Evolutionary conservation across 768 basidiomycete genomes (phyloP), one percentile per base, ranked within the genome.

Genomic region (Paxillus ammoniavirescens): DNA sequence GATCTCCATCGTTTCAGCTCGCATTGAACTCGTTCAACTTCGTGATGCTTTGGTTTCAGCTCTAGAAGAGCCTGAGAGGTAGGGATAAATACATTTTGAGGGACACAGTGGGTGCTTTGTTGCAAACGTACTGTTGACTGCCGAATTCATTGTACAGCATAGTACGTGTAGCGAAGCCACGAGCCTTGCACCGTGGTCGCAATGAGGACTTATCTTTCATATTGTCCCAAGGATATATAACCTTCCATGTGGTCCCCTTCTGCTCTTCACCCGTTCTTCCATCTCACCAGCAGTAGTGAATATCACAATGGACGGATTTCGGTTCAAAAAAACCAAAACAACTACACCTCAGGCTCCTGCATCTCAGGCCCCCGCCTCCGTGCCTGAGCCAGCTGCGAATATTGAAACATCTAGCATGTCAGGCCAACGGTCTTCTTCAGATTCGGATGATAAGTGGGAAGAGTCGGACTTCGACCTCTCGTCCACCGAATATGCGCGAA

Each of bases 11-110:
- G 5, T 26, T 26, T 26, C 26, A 26, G 26, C 26, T 26, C 26
- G 26, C 26, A 26, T 26, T 6, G 26, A 26, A 4, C 26, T 26
- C 26, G 5, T 26, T 26, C 26, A 26, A 26, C 26, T 26, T 26
- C 77, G 40, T 83, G 21, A 21, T 21, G 21, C 3, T 21, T 21
- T 21, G 21, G 21, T 21, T 21, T 21, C 21, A 21, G 21, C 3
- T 21, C 81, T 9, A 82, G 67, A 4, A 91, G 74, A 15, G 84
- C 86, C 52, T 75, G 82, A 75, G 84, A 90, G 3, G 85, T 82
- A 33, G 76, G 21, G 21, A 21, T 3, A 21, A 21, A 21, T 21
- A 21, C 21, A 21, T 21, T 21, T 1, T 21, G 1, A 21, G 21
- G 21, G 3, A 21, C 21, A 21, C 21, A 21, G 21, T 21, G 21